phyloP scores from a whole-genome alignment of 805 yeast genomes.

The Pichia insulana region DNA sequence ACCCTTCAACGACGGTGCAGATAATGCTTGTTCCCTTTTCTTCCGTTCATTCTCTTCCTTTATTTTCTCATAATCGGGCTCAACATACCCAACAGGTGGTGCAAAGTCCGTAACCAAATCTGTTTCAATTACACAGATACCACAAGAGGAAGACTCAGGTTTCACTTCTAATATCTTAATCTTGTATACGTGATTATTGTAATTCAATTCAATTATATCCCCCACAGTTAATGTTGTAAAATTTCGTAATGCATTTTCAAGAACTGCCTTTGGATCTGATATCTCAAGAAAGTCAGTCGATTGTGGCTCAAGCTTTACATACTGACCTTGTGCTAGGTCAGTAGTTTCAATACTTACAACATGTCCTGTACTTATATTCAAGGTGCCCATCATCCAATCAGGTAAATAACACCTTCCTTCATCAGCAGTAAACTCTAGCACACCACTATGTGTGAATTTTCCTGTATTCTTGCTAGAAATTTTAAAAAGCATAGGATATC shows the following conservation, averaged over 20 bases:
- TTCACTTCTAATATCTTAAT: constrained; percentile 82
- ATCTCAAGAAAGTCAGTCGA: constrained; percentile 88
- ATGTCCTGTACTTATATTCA: constrained; percentile 70
- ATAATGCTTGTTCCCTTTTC: constrained; percentile 31
- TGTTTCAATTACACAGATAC: constrained; percentile 93
- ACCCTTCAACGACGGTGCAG: constrained; percentile 28
- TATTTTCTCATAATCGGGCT: constrained; percentile 55
- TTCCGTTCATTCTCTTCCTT: constrained; percentile 33
- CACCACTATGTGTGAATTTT: constrained; percentile 79
- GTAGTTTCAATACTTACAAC: constrained; percentile 65
- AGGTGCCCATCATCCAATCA: constrained; percentile 88
- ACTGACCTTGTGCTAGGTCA: constrained; percentile 77
- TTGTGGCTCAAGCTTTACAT: constrained; percentile 93
- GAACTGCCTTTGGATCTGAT: constrained; percentile 91
- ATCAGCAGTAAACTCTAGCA: constrained; percentile 90
- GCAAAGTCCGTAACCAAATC: constrained; percentile 97
- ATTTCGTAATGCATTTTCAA: constrained; percentile 84
- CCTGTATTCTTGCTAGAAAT: constrained; percentile 53
- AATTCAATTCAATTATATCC: constrained; percentile 77
- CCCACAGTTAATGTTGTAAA: constrained; percentile 80
- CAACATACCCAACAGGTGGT: constrained; percentile 97
- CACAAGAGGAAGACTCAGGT: constrained; percentile 55
- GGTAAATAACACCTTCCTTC: constrained; percentile 95
- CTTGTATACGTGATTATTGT: constrained; percentile 69
- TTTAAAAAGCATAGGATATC: constrained; percentile 94